Evolutionary conservation across 805 yeast genomes (phyloP).

Genomic region (Starmerella ratchasimensis): DNA sequence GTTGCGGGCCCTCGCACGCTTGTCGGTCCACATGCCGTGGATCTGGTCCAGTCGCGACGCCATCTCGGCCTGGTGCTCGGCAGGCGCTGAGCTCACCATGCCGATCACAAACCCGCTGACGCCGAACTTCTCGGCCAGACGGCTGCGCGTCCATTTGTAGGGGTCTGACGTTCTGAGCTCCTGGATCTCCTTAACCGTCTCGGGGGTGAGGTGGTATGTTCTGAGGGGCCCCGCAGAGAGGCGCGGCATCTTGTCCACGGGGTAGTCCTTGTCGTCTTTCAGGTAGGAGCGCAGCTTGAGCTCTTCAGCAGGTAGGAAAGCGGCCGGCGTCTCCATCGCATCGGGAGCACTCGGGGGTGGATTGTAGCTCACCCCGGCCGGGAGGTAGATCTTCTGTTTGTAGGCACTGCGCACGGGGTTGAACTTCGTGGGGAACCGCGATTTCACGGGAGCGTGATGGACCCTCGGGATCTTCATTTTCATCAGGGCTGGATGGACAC

Average conservation of each 20-base stretch:
- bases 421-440: conserved; percentile 40
- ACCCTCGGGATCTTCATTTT: conserved; percentile 9
- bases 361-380: conserved; percentile 46
- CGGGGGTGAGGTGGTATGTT: conserved; percentile 43
- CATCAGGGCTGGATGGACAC: neutral
- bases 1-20: conserved; percentile 36
- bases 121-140: conserved; percentile 45
- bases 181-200: conserved; percentile 44
- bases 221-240: conserved; percentile 28
- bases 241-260: conserved; percentile 27
- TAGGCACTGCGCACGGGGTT: conserved; percentile 51
- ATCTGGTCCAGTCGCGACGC: conserved; percentile 33
- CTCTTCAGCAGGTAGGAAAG: conserved; percentile 41
- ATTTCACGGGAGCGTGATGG: conserved; percentile 14
- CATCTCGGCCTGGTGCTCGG: conserved; percentile 35
- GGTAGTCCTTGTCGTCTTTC: conserved; percentile 21
- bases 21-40: conserved; percentile 37
- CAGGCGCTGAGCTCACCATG: conserved; percentile 32
- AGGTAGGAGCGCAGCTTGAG: conserved; percentile 41
- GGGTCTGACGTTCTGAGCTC: conserved; percentile 46
- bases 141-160: conserved; percentile 45
- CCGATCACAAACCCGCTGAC: conserved; percentile 42
- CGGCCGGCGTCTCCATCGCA: conserved; percentile 47
- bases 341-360: conserved; percentile 55
- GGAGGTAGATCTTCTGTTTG: conserved; percentile 44